Evolutionary conservation across 306 rosid genomes (phyloP), one percentile per base, ranked within the genome.

Genomic region (Chamaecrista fasciculata): DNA sequence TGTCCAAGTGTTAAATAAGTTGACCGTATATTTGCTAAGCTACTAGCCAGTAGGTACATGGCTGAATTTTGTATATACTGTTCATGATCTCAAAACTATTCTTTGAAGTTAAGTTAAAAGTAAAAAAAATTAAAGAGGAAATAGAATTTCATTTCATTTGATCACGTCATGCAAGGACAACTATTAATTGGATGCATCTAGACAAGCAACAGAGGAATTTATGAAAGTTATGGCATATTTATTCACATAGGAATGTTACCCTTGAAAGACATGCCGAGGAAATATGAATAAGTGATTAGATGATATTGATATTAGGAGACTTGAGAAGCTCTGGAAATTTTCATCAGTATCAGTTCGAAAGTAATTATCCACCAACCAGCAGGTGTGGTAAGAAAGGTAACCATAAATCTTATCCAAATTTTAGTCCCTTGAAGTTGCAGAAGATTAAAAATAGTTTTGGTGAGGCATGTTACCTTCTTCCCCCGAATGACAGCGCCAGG

Each of bases 401-500:
- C 14, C 15, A 15, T 23, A 42, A 15, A 42, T 24, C 36, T 63
- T 18, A 28, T 28, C 11, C 26, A 11, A 59, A 21, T 37, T 19
- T n/a, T 18, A 24, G 3, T 18, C 19, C 15, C 49, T 11, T 50
- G 4, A 25, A 11, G 8, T 39, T 10, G 23, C 47, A 16, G 7
- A 31, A 43, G 18, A 31, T 37, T 36, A 44, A 34, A 48, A 36
- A 8, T 5, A 59, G 5, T 14, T 36, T 34, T 8, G 24, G n/a
- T 6, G 7, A 18, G 59, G 20, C 11, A 20, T 20, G n/a, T 63
- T 64, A 92, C 98, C 96, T 93, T 93, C 75, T 93, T 93, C 29
- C 97, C 97, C 46, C 98, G 98, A 53, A 93, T 93, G 71, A 93
- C 97, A 28, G 96, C 97, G 59, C 97, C 97, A 0, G 96, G 66